Percentiles rank a stretch among this genome's conserved stretches.
phyloP scores from a whole-genome alignment of 495 filamentous ascomycete species.

The Cercophora scortea region DNA sequence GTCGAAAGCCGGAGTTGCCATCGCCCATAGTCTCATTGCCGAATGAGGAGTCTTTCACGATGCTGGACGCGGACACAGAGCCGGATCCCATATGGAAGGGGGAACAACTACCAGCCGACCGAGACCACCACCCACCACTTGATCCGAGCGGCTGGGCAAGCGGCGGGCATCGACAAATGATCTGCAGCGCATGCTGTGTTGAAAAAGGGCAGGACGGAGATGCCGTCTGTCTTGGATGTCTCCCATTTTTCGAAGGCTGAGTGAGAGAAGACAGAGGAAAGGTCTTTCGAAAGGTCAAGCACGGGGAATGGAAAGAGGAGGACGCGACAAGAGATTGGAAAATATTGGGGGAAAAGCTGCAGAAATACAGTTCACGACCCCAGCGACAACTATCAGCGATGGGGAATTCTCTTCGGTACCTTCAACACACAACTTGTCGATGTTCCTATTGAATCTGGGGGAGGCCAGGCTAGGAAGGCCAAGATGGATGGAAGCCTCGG shows the following conservation, averaged over 20 bases:
- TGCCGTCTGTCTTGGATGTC: slow-evolving; percentile 38
- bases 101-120: background rate
- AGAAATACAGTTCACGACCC: no score
- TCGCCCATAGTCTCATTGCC: background rate
- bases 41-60: slow-evolving; percentile 26
- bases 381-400: no score
- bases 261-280: background rate
- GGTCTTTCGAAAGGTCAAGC: no score
- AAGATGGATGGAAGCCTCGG: no score
- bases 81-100: background rate
- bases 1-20: background rate
- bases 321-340: no score
- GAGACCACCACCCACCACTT: background rate
- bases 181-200: slow-evolving; percentile 41
- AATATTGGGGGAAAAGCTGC: no score
- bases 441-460: no score
- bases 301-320: no score
- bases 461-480: no score
- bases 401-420: no score
- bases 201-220: slow-evolving; percentile 38
- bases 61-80: slow-evolving; percentile 28
- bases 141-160: slow-evolving; percentile 19
- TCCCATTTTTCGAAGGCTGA: slow-evolving; percentile 34
- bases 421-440: no score
- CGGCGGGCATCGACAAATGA: slow-evolving; percentile 29